Conservation (phyloP, 371 early-diverging fungal species). For the Zopfochytrium polystomum region DNA sequence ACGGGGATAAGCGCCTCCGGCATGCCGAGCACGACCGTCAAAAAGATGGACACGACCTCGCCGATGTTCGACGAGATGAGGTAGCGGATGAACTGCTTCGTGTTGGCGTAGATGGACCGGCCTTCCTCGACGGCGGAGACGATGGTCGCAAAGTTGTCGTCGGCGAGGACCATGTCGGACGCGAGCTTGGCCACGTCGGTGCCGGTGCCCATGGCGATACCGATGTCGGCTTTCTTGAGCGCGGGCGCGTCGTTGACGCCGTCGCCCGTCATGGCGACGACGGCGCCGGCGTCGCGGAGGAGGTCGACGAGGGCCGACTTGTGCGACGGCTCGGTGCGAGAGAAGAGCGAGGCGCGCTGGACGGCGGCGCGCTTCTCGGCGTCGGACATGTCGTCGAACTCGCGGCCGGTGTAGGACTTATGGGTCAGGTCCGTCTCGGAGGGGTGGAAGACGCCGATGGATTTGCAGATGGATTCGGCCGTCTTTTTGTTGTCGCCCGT, state of each 20-base stretch:
- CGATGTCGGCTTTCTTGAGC: too few species aligned
- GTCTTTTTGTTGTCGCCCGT: conserved; percentile 97
- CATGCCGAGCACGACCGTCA: conserved; percentile 87
- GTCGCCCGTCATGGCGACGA: conserved; percentile 99
- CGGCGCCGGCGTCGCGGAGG: conserved; percentile 77
- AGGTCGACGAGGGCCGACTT: conserved; percentile 90
- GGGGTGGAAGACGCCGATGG: conserved; percentile 84
- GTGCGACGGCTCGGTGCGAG: conserved; percentile 92
- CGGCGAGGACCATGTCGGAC: conserved; percentile 94
- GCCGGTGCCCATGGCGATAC: too few species aligned
- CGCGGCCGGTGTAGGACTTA: conserved; percentile 87
- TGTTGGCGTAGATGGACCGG: conserved; percentile 94
- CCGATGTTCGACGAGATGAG: conserved; percentile 79
- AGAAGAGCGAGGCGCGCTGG: conserved; percentile 77
- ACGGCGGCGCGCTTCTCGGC: too few species aligned
- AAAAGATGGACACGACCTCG: too few species aligned
- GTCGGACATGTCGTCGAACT: too few species aligned
- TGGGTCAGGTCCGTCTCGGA: conserved; percentile 61
- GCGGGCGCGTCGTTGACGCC: too few species aligned
- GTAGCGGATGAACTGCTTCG: conserved; percentile 93
- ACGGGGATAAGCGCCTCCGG: conserved; percentile 97
- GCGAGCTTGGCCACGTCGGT: conserved; percentile 98
- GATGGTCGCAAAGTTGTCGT: conserved; percentile 97
- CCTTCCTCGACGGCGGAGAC: conserved; percentile 96
- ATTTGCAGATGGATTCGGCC: conserved; percentile 90